phyloP scores from a whole-genome alignment of 768 basidiomycete genomes.

The Leccinum longicurvipes region DNA sequence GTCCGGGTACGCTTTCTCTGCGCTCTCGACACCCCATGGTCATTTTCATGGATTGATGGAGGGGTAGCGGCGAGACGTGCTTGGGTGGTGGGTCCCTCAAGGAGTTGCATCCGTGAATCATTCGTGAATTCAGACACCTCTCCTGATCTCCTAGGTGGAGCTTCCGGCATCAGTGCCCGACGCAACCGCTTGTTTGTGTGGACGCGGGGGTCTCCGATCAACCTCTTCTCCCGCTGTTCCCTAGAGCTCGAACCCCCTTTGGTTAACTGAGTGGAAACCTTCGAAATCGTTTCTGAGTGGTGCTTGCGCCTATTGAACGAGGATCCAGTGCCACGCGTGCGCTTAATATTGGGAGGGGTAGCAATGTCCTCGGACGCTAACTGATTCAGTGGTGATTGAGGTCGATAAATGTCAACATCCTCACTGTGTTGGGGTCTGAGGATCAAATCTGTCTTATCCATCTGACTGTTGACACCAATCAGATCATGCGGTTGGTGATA shows the following conservation, averaged over 20 bases:
- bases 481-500: neutral
- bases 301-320: neutral
- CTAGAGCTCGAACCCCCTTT: neutral
- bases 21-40: neutral
- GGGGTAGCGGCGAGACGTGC: neutral
- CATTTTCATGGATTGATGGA: neutral
- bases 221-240: neutral
- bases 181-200: constrained; percentile 14
- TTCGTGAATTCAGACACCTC: neutral
- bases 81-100: neutral
- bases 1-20: constrained; percentile 18
- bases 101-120: neutral
- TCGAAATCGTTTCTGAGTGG: neutral
- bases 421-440: neutral
- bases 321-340: neutral
- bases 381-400: neutral
- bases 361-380: neutral
- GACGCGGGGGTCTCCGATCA: neutral
- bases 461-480: neutral
- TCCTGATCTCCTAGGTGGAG: neutral
- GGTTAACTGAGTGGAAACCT: neutral
- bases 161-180: neutral
- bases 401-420: neutral
- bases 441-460: neutral
- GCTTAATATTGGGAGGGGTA: neutral